Conservation (phyloP, 1,284 basidiomycete species). For the Papiliotrema nemorosa region DNA sequence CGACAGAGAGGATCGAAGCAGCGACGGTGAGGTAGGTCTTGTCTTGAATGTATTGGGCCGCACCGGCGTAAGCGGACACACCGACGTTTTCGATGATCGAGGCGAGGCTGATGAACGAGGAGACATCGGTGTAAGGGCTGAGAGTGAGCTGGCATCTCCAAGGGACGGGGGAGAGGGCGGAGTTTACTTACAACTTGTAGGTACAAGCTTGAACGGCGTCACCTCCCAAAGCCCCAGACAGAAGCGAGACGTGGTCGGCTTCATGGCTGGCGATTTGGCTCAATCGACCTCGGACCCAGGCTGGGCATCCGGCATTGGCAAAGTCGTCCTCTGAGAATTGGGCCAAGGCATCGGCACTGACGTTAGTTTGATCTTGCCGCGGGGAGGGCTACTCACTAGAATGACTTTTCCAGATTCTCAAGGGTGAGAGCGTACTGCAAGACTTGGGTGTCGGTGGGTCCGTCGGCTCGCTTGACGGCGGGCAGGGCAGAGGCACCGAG, state of each 20-base stretch:
- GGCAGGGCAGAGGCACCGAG: constrained; percentile 13
- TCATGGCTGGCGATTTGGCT: constrained; percentile 61
- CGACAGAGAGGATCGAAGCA: constrained; percentile 72
- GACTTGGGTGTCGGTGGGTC: constrained; percentile 21
- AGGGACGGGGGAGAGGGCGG: too few species aligned
- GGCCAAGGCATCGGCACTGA: constrained; percentile 8
- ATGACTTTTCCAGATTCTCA: constrained; percentile 65
- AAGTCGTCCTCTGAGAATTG: constrained; percentile 22
- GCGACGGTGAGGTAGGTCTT: constrained; percentile 54
- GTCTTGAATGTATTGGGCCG: constrained; percentile 56
- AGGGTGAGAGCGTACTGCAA: constrained; percentile 54
- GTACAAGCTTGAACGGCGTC: constrained; percentile 52
- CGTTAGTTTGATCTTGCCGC: too few species aligned
- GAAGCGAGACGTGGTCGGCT: constrained; percentile 55
- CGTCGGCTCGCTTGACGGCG: constrained; percentile 13
- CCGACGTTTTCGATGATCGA: constrained; percentile 75
- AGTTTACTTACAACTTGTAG: too few species aligned
- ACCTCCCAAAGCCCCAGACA: constrained; percentile 56
- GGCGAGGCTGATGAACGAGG: constrained; percentile 68
- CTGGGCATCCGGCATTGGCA: constrained; percentile 61
- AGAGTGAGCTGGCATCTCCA: too few species aligned
- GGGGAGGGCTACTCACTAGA: too few species aligned
- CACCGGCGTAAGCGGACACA: constrained; percentile 75
- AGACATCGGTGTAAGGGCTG: constrained; percentile 39
- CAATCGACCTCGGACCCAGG: constrained; percentile 39